phyloP scores from a whole-genome alignment of 805 yeast genomes.

The Yarrowia hollandica region DNA sequence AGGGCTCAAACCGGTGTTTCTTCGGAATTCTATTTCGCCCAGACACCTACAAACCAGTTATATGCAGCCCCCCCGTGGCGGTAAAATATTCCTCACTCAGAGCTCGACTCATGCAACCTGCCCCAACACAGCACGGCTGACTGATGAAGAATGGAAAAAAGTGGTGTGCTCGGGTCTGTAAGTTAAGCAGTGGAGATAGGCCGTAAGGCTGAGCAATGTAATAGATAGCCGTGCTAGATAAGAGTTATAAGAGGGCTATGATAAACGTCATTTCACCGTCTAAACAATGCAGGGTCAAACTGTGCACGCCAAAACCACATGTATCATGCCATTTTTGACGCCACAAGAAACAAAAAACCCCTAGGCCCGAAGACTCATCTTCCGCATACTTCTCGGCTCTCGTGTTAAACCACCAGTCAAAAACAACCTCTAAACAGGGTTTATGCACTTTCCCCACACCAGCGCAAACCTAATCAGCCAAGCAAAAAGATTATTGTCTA shows the following conservation, averaged over 20 bases:
- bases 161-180: too few relatives aligned
- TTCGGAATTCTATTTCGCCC: background rate
- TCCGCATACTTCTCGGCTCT: background rate
- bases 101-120: background rate
- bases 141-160: too few relatives aligned
- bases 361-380: too few relatives aligned
- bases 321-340: too few relatives aligned
- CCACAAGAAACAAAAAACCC: too few relatives aligned
- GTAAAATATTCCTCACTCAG: background rate
- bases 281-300: too few relatives aligned
- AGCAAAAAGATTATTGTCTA: too few relatives aligned
- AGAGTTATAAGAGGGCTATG: too few relatives aligned
- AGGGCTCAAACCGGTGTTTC: background rate
- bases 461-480: conserved; percentile 2
- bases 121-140: conserved; percentile 11
- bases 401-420: background rate
- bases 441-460: conserved; percentile 15
- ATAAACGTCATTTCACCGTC: too few relatives aligned
- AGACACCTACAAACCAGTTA: background rate
- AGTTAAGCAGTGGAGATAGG: conserved; percentile 13
- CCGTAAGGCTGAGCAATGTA: conserved; percentile 9
- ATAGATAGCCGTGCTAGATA: too few relatives aligned
- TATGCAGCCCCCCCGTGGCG: background rate
- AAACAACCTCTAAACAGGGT: background rate
- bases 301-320: too few relatives aligned